Conservation (phyloP, 2,329 filamentous ascomycete species). For the Colletotrichum liaoningense region DNA sequence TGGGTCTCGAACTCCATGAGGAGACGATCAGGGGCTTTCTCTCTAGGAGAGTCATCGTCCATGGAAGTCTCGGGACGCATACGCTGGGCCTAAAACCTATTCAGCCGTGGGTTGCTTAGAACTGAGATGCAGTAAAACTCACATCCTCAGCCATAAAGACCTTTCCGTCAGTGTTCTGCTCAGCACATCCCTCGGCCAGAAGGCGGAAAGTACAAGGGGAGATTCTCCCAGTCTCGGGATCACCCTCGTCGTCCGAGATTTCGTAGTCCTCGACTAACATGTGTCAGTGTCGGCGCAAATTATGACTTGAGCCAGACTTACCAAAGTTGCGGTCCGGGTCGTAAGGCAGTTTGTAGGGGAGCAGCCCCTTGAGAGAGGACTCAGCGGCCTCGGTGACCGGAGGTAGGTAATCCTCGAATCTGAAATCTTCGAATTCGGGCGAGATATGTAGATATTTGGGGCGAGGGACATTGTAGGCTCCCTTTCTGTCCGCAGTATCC, state of each 20-base stretch:
- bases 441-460: constrained; percentile 34
- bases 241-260: constrained; percentile 55
- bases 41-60: neutral
- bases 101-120: neutral
- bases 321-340: constrained; percentile 22
- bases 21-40: constrained; percentile 20
- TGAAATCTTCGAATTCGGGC: constrained; percentile 22
- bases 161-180: constrained; percentile 41
- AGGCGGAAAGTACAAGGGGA: constrained; percentile 54
- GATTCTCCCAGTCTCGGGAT: constrained; percentile 48
- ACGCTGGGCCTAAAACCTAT: constrained; percentile 14
- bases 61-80: constrained; percentile 28
- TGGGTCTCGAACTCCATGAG: constrained; percentile 35
- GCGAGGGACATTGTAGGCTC: constrained; percentile 32
- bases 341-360: constrained; percentile 14
- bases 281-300: neutral
- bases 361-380: neutral
- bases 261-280: constrained; percentile 37
- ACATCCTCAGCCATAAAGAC: constrained; percentile 38
- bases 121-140: neutral
- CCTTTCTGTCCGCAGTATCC: constrained; percentile 13
- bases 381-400: neutral
- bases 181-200: constrained; percentile 49
- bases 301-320: neutral
- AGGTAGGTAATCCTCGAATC: constrained; percentile 22